phyloP scores from a whole-genome alignment of 345 rosid species.

The Barbarea vulgaris region DNA sequence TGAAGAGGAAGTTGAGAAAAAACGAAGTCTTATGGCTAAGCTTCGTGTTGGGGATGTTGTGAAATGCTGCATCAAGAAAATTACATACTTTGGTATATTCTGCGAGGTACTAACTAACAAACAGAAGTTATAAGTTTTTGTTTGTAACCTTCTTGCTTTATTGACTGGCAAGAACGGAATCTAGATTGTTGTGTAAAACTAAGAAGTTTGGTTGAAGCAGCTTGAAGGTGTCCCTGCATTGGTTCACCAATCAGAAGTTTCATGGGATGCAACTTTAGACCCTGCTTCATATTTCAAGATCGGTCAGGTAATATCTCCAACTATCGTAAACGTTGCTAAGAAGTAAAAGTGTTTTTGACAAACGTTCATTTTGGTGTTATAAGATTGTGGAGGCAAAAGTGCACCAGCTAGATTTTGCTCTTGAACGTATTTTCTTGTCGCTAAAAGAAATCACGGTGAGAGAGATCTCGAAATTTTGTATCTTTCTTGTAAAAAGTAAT shows the following conservation, averaged over 20 bases:
- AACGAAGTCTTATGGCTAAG: constrained; percentile 82
- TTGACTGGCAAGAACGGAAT: neutral
- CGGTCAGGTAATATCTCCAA: constrained; percentile 68
- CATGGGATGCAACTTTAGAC: constrained; percentile 97
- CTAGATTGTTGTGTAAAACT: neutral
- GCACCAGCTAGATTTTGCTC: constrained; percentile 80
- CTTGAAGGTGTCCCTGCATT: constrained; percentile 87
- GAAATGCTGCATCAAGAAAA: constrained; percentile 83
- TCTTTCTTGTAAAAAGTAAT: neutral
- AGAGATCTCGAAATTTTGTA: neutral
- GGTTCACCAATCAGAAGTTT: constrained; percentile 90
- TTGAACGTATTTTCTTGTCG: constrained; percentile 85
- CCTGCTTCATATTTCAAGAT: constrained; percentile 77
- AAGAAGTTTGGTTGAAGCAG: constrained; percentile 46
- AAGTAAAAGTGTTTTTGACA: constrained; percentile 5
- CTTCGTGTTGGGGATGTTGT: constrained; percentile 91
- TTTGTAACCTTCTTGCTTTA: neutral
- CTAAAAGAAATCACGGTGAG: constrained; percentile 78
- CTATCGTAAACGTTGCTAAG: neutral
- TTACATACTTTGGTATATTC: constrained; percentile 89
- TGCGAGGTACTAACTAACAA: constrained; percentile 71
- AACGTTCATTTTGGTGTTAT: constrained; percentile 28
- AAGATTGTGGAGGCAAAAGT: constrained; percentile 95
- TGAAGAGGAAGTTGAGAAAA: constrained; percentile 69
- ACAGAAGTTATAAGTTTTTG: neutral